A percentile compares a stretch with the other conserved stretches of the same genome.
Conservation (phyloP, 441 rosid species). For the Pelargonium citronellum region DNA sequence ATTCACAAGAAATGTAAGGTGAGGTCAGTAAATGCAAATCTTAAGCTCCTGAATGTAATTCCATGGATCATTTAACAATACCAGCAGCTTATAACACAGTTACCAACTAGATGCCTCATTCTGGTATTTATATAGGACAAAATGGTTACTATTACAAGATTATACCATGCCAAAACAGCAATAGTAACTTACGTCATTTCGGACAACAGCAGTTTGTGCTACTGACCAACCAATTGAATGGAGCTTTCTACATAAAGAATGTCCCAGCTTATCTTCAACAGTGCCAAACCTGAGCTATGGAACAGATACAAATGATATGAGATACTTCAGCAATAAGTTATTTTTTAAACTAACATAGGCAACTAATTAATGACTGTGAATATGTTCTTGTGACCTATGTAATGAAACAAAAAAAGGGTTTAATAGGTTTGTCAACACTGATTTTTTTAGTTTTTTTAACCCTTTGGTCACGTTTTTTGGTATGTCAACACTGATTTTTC, state of each 20-base stretch:
- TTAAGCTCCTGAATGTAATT: conserved; percentile 1
- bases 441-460: no score
- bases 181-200: conserved; percentile 68
- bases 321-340: conserved; percentile 30
- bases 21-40: conserved; percentile 4
- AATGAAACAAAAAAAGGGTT: no score
- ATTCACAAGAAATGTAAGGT: conserved; percentile 23
- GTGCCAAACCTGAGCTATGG: conserved; percentile 99
- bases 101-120: not conserved
- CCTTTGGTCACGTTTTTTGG: no score
- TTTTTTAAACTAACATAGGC: not conserved
- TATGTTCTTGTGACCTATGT: no score
- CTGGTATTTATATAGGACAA: no score
- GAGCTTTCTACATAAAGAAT: conserved; percentile 62
- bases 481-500: no score
- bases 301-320: conserved; percentile 38
- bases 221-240: conserved; percentile 79
- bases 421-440: no score
- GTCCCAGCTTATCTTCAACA: conserved; percentile 83
- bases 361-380: no score
- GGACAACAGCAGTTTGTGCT: conserved; percentile 51
- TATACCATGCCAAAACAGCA: no score
- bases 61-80: conserved; percentile 10
- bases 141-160: no score
- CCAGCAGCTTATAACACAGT: not conserved